Percentiles rank a stretch among this genome's conserved stretches.
Conservation (phyloP, 2,329 filamentous ascomycete species). For the Corynespora cassiicola region DNA sequence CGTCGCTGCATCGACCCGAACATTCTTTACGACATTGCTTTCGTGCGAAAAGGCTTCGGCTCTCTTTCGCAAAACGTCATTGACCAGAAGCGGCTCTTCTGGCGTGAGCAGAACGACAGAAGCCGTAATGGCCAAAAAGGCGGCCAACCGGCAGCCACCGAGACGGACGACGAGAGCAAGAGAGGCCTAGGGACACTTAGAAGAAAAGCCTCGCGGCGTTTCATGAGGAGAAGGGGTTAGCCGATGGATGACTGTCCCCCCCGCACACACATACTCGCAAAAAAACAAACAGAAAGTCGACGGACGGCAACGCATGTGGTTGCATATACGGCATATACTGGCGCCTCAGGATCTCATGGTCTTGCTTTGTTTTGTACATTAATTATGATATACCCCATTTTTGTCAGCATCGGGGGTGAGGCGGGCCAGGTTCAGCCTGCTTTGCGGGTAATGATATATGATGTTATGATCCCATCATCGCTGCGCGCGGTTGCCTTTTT, state of each 20-base stretch:
- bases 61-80: constrained; percentile 83
- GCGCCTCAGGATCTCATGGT: background rate
- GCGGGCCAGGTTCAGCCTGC: no score
- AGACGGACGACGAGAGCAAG: constrained; percentile 29
- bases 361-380: constrained; percentile 15
- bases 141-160: constrained; percentile 14
- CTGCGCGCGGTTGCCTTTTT: no score
- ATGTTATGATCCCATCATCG: no score
- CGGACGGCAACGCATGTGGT: constrained; percentile 6
- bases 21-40: constrained; percentile 79
- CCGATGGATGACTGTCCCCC: constrained; percentile 6
- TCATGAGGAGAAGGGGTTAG: constrained; percentile 18
- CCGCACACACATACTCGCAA: background rate
- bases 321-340: constrained; percentile 4
- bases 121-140: constrained; percentile 4
- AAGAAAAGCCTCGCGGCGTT: constrained; percentile 29
- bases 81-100: constrained; percentile 69
- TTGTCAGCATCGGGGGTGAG: no score
- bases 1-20: constrained; percentile 84
- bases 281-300: constrained; percentile 2
- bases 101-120: constrained; percentile 38
- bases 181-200: constrained; percentile 26
- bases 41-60: constrained; percentile 79
- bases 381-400: constrained; percentile 19
- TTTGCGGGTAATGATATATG: no score